Percentiles rank a stretch among this genome's conserved stretches.
phyloP scores from a whole-genome alignment of 1,284 basidiomycete genomes.

The Ceratobasidium sp. region DNA sequence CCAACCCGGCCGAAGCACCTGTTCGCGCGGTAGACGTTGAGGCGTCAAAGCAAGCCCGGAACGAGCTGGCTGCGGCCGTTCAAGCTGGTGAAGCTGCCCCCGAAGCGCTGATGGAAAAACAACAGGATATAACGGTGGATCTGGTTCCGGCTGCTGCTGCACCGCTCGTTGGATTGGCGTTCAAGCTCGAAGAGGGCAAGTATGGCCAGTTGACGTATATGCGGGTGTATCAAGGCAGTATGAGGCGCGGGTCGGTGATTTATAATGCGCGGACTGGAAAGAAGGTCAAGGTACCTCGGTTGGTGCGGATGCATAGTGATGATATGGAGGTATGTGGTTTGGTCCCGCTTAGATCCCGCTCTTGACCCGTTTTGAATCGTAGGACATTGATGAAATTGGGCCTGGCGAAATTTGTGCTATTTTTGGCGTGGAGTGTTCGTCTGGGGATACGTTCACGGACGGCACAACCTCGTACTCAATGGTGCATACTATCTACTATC shows the following conservation, averaged over 20 bases:
- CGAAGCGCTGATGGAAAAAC: constrained; percentile 28
- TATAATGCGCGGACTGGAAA: constrained; percentile 97
- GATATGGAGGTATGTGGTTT: constrained; percentile 89
- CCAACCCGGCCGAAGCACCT: constrained; percentile 87
- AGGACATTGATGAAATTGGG: constrained; percentile 94
- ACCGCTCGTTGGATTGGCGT: constrained; percentile 94
- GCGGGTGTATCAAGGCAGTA: constrained; percentile 96
- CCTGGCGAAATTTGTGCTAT: constrained; percentile 99
- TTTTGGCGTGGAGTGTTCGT: constrained; percentile 99
- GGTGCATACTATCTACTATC: constrained; percentile 66
- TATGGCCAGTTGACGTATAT: constrained; percentile 99
- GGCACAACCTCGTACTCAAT: constrained; percentile 89
- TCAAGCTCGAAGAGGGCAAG: constrained; percentile 98
- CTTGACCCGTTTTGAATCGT: constrained; percentile 3
- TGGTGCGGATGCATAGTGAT: constrained; percentile 98
- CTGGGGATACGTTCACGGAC: constrained; percentile 98
- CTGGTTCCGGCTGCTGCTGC: constrained; percentile 86
- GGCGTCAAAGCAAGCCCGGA: constrained; percentile 11
- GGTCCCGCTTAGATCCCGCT: background rate
- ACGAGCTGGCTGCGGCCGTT: constrained; percentile 16
- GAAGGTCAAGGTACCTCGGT: constrained; percentile 96
- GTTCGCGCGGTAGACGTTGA: constrained; percentile 82
- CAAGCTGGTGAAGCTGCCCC: constrained; percentile 30
- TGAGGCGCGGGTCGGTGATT: constrained; percentile 89
- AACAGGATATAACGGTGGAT: constrained; percentile 56